phyloP scores from a whole-genome alignment of 1,284 basidiomycete species.

The Pyrrhoderma noxium region DNA sequence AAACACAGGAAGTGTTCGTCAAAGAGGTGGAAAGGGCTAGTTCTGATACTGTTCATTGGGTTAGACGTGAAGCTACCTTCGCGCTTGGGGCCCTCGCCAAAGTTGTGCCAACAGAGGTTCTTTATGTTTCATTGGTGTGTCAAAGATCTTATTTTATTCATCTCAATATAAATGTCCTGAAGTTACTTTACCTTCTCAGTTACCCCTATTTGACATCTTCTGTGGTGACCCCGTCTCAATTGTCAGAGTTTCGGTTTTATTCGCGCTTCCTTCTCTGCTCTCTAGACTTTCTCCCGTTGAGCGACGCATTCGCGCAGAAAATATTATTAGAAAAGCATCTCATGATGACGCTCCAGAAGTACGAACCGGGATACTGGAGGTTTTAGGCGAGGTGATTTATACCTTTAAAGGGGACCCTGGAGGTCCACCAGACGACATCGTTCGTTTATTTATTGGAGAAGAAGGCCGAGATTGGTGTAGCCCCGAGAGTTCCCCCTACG shows the following conservation, averaged over 20 bases:
- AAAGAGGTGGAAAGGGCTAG: constrained; percentile 75
- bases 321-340: constrained; percentile 57
- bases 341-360: constrained; percentile 65
- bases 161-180: neutral
- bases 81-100: constrained; percentile 86
- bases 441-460: constrained; percentile 69
- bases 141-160: neutral
- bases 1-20: constrained; percentile 64
- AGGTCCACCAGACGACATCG: constrained; percentile 74
- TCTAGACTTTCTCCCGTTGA: constrained; percentile 50
- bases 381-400: constrained; percentile 87
- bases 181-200: constrained; percentile 33
- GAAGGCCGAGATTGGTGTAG: constrained; percentile 26
- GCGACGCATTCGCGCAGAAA: constrained; percentile 57
- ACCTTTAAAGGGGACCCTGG: constrained; percentile 65
- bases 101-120: constrained; percentile 67
- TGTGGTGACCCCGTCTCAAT: constrained; percentile 71
- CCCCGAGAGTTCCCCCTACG: constrained; percentile 5
- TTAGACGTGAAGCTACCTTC: constrained; percentile 85
- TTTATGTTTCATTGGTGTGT: constrained; percentile 58
- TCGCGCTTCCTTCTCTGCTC: constrained; percentile 78
- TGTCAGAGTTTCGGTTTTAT: constrained; percentile 85
- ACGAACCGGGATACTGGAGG: constrained; percentile 78
- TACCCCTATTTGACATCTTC: constrained; percentile 73
- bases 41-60: constrained; percentile 76